These are phyloP conservation scores for Lactifluus echinatus DNA, from an alignment of 768 basidiomycete genomes.

Conservation along the genomic window DNA sequence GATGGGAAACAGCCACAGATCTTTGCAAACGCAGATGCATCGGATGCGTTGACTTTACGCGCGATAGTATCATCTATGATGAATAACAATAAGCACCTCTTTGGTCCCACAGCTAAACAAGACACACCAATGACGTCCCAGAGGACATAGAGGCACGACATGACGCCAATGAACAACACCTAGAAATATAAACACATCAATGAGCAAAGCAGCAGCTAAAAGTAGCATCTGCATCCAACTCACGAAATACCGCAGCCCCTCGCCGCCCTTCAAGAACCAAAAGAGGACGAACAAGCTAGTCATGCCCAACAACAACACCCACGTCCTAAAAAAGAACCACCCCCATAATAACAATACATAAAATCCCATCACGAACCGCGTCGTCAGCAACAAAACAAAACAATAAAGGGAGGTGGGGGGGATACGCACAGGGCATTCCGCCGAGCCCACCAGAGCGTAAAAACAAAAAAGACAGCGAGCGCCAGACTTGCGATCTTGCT, in stretches of 20 bases:
- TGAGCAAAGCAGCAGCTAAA: neutral
- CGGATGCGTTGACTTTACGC: conserved; percentile 78
- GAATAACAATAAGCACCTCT: neutral
- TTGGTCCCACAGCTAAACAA: conserved; percentile 1
- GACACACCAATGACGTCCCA: conserved; percentile 78
- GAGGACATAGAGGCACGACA: conserved; percentile 80
- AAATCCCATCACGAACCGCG: neutral
- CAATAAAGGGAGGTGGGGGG: neutral
- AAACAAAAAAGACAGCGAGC: conserved; percentile 75
- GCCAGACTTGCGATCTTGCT: conserved; percentile 77
- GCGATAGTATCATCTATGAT: conserved; percentile 70
- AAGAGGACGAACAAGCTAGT: conserved; percentile 69
- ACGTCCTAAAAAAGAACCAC: conserved; percentile 54
- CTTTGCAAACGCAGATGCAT: conserved; percentile 77
- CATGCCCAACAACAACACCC: conserved; percentile 73
- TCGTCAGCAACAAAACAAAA: neutral
- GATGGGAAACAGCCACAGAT: conserved; percentile 84
- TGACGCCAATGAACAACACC: conserved; percentile 78
- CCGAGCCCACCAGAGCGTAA: conserved; percentile 86
- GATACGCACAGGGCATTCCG: conserved; percentile 64
- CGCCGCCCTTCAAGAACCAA: conserved; percentile 72
- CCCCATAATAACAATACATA: neutral
- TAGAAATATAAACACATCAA: conserved; percentile 22
- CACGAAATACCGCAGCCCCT: conserved; percentile 72
- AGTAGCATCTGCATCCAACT: conserved; percentile 16